Evolutionary conservation across 2,329 filamentous ascomycete species (phyloP).

Genomic region (Nannizziopsis arthrosporioides): DNA sequence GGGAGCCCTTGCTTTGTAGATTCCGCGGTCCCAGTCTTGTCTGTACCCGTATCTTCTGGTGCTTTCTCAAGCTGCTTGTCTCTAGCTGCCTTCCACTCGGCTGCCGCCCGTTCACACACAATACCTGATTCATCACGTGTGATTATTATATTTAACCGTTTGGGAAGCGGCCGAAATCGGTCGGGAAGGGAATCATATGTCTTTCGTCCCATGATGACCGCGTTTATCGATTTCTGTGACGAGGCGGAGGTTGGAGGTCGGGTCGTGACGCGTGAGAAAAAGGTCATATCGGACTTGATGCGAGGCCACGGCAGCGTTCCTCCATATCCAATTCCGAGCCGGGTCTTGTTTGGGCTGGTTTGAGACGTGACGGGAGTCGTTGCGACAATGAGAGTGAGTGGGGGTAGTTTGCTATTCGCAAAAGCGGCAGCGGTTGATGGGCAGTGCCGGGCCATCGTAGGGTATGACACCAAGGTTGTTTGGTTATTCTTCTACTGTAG

Average conservation of each 20-base stretch:
- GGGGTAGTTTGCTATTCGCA: conserved; percentile 27
- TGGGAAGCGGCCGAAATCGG: conserved; percentile 65
- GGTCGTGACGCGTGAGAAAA: conserved; percentile 84
- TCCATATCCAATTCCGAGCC: conserved; percentile 73
- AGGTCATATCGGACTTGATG: conserved; percentile 82
- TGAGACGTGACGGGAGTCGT: conserved; percentile 50
- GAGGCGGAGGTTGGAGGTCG: conserved; percentile 31
- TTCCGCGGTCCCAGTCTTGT: conserved; percentile 4
- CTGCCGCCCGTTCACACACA: conserved; percentile 24
- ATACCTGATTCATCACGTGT: conserved; percentile 36
- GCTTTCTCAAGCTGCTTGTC: conserved; percentile 18
- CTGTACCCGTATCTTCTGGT: conserved; percentile 6
- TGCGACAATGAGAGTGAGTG: conserved; percentile 84
- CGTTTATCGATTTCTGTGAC: conserved; percentile 40
- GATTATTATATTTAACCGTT: conserved; percentile 71
- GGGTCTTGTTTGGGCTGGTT: conserved; percentile 37
- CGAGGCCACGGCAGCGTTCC: conserved; percentile 81
- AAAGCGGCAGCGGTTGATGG: conserved; percentile 1
- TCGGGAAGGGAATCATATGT: conserved; percentile 86
- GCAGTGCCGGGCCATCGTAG: conserved; percentile 7
- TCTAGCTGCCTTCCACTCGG: conserved; percentile 26
- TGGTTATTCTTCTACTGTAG: neutral
- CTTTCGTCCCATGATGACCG: conserved; percentile 93
- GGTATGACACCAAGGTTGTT: neutral
- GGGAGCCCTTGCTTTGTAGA: conserved; percentile 19